Percentiles rank a stretch among this genome's conserved stretches.
phyloP scores from a whole-genome alignment of 2,329 filamentous ascomycete species.

The Fusarium haematococcum region DNA sequence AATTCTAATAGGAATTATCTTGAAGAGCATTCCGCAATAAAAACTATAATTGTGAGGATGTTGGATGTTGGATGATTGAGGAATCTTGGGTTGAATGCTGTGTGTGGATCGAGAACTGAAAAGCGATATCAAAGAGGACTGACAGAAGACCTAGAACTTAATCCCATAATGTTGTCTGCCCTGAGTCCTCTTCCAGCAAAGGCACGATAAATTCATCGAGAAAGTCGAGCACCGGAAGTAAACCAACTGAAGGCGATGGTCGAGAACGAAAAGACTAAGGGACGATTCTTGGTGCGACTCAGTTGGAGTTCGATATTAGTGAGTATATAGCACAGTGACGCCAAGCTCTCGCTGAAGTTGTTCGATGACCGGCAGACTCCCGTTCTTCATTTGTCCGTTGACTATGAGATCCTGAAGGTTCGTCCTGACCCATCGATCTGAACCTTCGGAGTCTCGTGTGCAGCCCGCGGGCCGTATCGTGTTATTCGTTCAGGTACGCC shows the following conservation, averaged over 20 bases:
- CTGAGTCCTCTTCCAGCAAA: neutral
- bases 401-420: neutral
- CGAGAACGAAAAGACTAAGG: neutral
- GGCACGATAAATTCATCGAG: neutral
- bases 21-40: neutral
- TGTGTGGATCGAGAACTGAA: neutral
- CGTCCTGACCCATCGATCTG: neutral
- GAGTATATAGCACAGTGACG: neutral
- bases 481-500: neutral
- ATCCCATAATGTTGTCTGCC: neutral
- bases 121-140: neutral
- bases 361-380: neutral
- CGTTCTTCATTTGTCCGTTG: neutral
- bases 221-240: neutral
- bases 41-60: neutral
- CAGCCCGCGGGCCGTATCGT: neutral
- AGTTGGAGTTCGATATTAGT: neutral
- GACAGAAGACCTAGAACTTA: neutral
- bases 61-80: neutral
- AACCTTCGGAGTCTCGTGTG: neutral
- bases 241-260: neutral
- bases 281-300: neutral
- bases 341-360: neutral
- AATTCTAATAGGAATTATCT: neutral
- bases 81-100: neutral